Conservation (phyloP, 192 early-diverging fungal genomes). For the Podila epicladia region DNA sequence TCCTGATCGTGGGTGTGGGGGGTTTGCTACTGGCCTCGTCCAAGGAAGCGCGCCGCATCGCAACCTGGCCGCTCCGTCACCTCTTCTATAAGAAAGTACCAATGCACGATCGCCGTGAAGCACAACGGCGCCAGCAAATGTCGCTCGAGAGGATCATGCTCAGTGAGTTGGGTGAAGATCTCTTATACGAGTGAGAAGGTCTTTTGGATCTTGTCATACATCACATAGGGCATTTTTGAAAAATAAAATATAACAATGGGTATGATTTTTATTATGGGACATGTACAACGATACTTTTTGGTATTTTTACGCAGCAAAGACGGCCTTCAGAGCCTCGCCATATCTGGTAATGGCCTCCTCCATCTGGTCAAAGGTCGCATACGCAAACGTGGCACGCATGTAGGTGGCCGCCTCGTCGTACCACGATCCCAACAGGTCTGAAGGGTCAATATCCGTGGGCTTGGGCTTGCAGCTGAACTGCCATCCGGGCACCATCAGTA, state of each 20-base stretch:
- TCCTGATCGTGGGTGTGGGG: slow-evolving; percentile 1
- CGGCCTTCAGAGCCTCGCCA: slow-evolving; percentile 28
- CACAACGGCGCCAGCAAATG: background rate
- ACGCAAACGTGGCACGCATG: slow-evolving; percentile 70
- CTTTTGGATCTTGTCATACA: no score
- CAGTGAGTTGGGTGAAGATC: slow-evolving; percentile 30
- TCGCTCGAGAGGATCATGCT: slow-evolving; percentile 32
- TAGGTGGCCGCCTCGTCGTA: slow-evolving; percentile 62
- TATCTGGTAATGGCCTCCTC: slow-evolving; percentile 60
- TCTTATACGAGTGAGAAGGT: slow-evolving; percentile 14
- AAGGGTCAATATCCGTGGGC: slow-evolving; percentile 20
- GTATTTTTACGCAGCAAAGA: slow-evolving; percentile 16
- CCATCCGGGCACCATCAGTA: slow-evolving; percentile 70
- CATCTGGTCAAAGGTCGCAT: slow-evolving; percentile 64
- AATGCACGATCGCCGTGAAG: background rate
- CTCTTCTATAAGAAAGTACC: slow-evolving; percentile 25
- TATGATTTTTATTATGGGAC: no score
- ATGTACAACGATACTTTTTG: background rate
- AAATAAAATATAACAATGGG: no score
- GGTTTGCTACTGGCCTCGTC: slow-evolving; percentile 11
- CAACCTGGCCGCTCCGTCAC: slow-evolving; percentile 13
- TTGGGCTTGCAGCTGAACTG: slow-evolving; percentile 62
- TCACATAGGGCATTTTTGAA: no score
- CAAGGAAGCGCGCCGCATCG: slow-evolving; percentile 9
- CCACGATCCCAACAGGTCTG: slow-evolving; percentile 19